Conservation (phyloP, 305 asterid species). For the Ajuga reptans region DNA sequence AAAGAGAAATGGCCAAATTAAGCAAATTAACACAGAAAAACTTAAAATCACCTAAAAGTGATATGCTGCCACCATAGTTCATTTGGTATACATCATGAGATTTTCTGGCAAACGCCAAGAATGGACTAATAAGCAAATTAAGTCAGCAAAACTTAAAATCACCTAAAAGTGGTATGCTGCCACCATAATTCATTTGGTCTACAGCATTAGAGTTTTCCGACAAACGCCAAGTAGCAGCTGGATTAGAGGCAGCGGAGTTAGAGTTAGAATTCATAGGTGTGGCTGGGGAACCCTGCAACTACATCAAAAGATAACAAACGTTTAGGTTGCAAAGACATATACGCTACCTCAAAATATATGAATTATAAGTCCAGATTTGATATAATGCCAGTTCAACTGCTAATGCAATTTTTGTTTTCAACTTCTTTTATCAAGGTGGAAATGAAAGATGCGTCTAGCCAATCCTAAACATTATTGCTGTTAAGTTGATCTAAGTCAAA, state of each 20-base stretch:
- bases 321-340: slow-evolving; percentile 16
- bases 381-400: background rate
- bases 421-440: background rate
- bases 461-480: background rate
- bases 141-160: slow-evolving; percentile 17
- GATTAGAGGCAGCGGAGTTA: slow-evolving; percentile 28
- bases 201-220: slow-evolving; percentile 39
- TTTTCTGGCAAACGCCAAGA: slow-evolving; percentile 37
- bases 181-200: slow-evolving; percentile 27
- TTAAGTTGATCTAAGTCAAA: background rate
- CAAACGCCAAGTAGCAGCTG: slow-evolving; percentile 29
- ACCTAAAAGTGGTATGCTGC: slow-evolving; percentile 33
- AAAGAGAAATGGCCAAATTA: slow-evolving; percentile 1
- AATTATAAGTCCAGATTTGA: background rate
- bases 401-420: background rate
- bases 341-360: background rate
- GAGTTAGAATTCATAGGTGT: slow-evolving; percentile 48
- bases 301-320: slow-evolving; percentile 23
- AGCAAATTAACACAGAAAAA: slow-evolving; percentile 15
- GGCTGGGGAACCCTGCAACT: slow-evolving; percentile 60
- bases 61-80: slow-evolving; percentile 23
- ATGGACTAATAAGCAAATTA: slow-evolving; percentile 2
- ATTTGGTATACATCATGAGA: slow-evolving; percentile 30
- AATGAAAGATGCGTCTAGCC: background rate
- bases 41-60: slow-evolving; percentile 32